Percentiles rank a stretch among this genome's conserved stretches.
These are phyloP conservation scores for Pleurotus djamor DNA, from an alignment of 768 basidiomycete genomes.

Conservation along the genomic window DNA sequence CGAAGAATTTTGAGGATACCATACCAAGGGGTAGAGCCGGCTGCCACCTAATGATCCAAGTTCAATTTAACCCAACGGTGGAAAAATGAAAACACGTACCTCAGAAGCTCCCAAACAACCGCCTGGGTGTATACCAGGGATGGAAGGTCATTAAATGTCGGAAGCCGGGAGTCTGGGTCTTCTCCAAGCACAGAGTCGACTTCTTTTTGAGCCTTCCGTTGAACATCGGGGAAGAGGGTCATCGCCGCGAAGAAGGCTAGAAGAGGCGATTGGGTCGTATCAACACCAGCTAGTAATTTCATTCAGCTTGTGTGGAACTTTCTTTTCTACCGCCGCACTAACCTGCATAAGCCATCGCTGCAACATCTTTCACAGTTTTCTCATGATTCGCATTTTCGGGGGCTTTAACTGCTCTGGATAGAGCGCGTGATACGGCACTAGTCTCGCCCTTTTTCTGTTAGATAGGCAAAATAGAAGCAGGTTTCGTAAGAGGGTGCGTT, in stretches of 20 bases:
- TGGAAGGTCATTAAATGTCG: background rate
- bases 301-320: background rate
- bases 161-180: background rate
- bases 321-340: background rate
- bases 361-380: background rate
- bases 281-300: background rate
- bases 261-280: background rate
- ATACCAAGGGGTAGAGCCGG: background rate
- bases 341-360: background rate
- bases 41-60: background rate
- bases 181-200: slow-evolving; percentile 21
- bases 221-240: slow-evolving; percentile 33
- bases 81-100: background rate
- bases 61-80: background rate
- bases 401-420: no score
- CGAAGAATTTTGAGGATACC: no score
- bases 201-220: slow-evolving; percentile 34
- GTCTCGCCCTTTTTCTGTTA: background rate
- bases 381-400: no score
- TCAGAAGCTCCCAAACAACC: background rate
- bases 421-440: no score
- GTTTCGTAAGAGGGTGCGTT: no score
- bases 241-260: slow-evolving; percentile 29
- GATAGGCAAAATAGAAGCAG: background rate
- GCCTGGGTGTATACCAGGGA: background rate